Conservation (phyloP, 2,329 filamentous ascomycete genomes). For the Diaporthe sp. region DNA sequence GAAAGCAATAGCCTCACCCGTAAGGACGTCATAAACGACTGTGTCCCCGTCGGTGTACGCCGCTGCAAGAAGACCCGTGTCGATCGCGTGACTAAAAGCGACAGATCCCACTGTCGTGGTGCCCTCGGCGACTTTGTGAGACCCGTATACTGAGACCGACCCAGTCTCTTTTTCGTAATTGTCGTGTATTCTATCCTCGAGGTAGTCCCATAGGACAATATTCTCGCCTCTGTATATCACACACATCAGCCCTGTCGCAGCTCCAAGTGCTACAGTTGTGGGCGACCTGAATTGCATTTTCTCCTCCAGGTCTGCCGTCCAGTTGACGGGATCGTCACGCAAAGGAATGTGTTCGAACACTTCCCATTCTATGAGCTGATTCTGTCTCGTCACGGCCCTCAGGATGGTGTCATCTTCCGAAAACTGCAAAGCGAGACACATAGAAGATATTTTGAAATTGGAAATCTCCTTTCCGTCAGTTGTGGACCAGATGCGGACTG, state of each 20-base stretch:
- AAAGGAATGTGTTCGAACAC: background rate
- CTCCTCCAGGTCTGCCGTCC: conserved; percentile 40
- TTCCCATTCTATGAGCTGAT: conserved; percentile 27
- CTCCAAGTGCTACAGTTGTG: conserved; percentile 40
- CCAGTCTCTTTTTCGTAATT: conserved; percentile 46
- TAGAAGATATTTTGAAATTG: no score
- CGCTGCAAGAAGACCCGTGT: conserved; percentile 44
- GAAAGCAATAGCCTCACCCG: conserved; percentile 30
- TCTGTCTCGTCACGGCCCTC: background rate
- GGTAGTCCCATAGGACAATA: conserved; percentile 45
- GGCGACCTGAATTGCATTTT: conserved; percentile 41
- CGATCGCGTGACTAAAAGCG: conserved; percentile 43
- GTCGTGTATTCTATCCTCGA: conserved; percentile 43
- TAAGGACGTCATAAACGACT: conserved; percentile 44
- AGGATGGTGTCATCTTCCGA: no score
- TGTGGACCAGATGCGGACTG: no score
- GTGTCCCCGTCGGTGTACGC: conserved; percentile 49
- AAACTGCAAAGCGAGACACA: no score
- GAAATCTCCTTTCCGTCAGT: no score
- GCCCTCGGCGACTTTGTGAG: conserved; percentile 34
- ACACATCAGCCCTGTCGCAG: conserved; percentile 43
- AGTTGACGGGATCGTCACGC: conserved; percentile 32
- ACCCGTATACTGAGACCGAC: conserved; percentile 28
- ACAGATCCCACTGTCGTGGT: conserved; percentile 41
- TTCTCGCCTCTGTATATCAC: conserved; percentile 47